Base-by-base conservation (phyloP, 192 early-diverging fungal species). In the Spizellomyces sp. region DNA sequence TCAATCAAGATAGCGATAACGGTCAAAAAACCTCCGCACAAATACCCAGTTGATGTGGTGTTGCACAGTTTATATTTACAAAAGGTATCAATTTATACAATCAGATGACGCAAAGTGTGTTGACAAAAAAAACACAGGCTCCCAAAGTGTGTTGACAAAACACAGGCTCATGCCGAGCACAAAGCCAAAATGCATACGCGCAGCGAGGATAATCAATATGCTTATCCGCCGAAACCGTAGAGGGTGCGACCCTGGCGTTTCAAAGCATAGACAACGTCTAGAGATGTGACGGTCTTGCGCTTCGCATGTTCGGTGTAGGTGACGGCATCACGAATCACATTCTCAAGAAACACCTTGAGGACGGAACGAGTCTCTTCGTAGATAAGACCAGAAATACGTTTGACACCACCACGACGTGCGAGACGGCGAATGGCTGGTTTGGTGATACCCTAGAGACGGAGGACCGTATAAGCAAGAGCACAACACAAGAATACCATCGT, bases 291-390 rank as follows among this genome's bases (percentile, higher is more conserved):
- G 77, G 96, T 98, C 94, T 98, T 95, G 82, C 94, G 85, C 87
- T 94, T 95, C 81, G 94, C 96, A 90, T 98, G 96, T 83, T 98
- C 95, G 72, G 96, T 96, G 90, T 98, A 98, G 79, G 96, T 98
- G 78, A 98, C 96, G 63, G 96, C 92, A 80, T 98, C 96, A 75
- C 96, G 90, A 83, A 98, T 98, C 83, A 98, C 96, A 86, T 95
- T 95, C 86, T 98, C 96, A 74, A 98, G 91, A 88, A 98, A 98
- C 69, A 91, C 87, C 91, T 98, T 98, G 81, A 98, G 90, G 73
- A 98, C 96, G 73, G 87, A 88, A 80, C 96, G 94, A 81, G 96
- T 98, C 86, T 98, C 96, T 80, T 98, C 96, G 88, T 98, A 98
- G 84, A 98, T 98, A 73, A 98, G 94, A 68, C 96, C 96, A 61